phyloP scores from a whole-genome alignment of 2,329 filamentous ascomycete genomes.

The Xylaria sp. region DNA sequence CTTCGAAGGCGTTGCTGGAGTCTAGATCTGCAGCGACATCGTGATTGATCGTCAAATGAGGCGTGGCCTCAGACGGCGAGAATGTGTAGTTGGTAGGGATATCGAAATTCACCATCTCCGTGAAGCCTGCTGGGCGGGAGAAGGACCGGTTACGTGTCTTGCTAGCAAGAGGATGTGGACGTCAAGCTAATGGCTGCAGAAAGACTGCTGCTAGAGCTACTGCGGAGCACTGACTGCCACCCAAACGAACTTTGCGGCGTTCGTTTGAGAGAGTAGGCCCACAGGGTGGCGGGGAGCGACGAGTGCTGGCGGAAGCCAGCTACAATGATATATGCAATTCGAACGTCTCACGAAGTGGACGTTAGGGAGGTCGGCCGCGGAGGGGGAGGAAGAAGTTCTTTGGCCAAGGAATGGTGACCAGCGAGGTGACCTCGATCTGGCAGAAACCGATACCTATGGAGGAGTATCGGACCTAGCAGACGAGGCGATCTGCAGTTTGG shows the following conservation, averaged over 20 bases:
- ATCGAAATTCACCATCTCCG: constrained; percentile 84
- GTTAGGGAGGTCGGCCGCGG: constrained; percentile 91
- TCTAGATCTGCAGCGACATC: constrained; percentile 92
- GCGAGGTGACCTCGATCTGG: constrained; percentile 64
- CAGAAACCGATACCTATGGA: constrained; percentile 81
- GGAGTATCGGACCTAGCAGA: constrained; percentile 87
- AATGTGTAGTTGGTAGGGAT: constrained; percentile 82
- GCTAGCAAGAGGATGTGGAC: constrained; percentile 24
- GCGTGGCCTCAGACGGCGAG: constrained; percentile 81
- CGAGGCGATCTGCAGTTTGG: constrained; percentile 64
- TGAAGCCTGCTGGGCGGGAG: constrained; percentile 34
- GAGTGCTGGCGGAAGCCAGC: constrained; percentile 88
- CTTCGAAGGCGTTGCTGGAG: constrained; percentile 95
- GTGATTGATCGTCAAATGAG: constrained; percentile 95
- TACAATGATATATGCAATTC: constrained; percentile 58
- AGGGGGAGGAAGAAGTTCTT: constrained; percentile 83
- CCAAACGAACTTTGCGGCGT: constrained; percentile 95
- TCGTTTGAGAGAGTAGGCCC: constrained; percentile 98
- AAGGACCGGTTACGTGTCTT: background rate
- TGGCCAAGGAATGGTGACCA: constrained; percentile 86
- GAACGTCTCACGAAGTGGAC: constrained; percentile 72
- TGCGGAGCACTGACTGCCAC: constrained; percentile 96
- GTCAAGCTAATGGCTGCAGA: constrained; percentile 31
- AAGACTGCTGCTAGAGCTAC: constrained; percentile 51
- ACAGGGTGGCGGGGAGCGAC: constrained; percentile 68